phyloP scores from a whole-genome alignment of 805 yeast species.

The Lachancea dasiensis region DNA sequence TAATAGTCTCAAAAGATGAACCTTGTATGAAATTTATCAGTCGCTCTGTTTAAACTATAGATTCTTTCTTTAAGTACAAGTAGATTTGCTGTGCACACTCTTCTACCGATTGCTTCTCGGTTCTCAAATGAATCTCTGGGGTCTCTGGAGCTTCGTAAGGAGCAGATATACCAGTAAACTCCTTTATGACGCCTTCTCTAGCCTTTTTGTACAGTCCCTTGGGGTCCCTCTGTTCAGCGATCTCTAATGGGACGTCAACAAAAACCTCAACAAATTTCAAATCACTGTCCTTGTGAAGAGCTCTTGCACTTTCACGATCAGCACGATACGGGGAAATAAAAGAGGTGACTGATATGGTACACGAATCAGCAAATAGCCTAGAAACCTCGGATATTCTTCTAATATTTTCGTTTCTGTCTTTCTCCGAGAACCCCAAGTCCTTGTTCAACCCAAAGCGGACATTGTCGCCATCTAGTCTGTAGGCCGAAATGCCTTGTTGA shows the following conservation, averaged over 20 bases:
- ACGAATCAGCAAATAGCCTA: constrained; percentile 89
- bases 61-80: constrained; percentile 55
- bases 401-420: constrained; percentile 90
- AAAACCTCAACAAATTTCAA: constrained; percentile 86
- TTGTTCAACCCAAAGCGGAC: constrained; percentile 91
- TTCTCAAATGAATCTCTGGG: constrained; percentile 78
- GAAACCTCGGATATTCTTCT: constrained; percentile 94
- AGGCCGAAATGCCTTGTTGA: constrained; percentile 62
- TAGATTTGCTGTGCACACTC: constrained; percentile 71
- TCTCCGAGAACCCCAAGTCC: constrained; percentile 88
- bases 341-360: constrained; percentile 79
- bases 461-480: constrained; percentile 92
- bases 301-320: constrained; percentile 82
- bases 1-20: constrained; percentile 62
- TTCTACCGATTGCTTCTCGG: constrained; percentile 67
- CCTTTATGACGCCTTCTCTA: constrained; percentile 87
- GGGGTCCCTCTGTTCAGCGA: constrained; percentile 96
- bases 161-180: constrained; percentile 92
- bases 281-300: constrained; percentile 66
- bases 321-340: constrained; percentile 86
- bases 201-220: constrained; percentile 97
- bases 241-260: constrained; percentile 88
- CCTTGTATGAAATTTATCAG: not conserved
- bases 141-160: constrained; percentile 89
- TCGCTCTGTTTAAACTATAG: constrained; percentile 19